Base-by-base conservation (phyloP, 2,329 filamentous ascomycete genomes). In the Botrytis fragariae region DNA sequence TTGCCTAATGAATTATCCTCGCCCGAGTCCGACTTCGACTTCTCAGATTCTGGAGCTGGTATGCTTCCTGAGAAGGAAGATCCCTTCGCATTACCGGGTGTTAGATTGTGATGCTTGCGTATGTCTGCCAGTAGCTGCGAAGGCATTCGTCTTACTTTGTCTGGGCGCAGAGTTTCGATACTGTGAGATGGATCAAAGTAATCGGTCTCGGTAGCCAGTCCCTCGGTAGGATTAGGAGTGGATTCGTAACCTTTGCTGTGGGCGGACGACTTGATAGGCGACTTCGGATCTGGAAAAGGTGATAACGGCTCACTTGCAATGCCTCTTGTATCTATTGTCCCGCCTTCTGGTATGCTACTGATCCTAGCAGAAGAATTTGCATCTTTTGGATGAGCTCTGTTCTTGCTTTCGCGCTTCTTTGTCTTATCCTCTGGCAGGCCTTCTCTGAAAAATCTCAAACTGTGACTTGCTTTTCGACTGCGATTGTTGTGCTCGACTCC, bases 401-500 rank as follows among this genome's bases (percentile, higher is more conserved):
- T 79, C 74, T 77, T 81, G 64, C 62, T 80, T 18, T 89, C 89
- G 76, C 84, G 87, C 77, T 85, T 87, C 77, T 86, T 87, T 60
- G 81, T 79, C 78, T 87, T 87, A 62, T 91, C 88, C 71, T 90
- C 87, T 4, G 88, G 88, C 29, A 91, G 82, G 48, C 88, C 89
- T 80, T 91, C 89, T 75, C 89, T 90, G 83, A 92, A 92, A 78
- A 91, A 90, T 2, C 90, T 85, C 73, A 92, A 82, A 76, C 88
- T 90, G 80, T 91, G 89, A 77, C 89, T 91, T 57, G 90, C 87
- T 81, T 91, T 92, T 76, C 90, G 87, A 78, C 89, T 93, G 71
- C 90, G 87, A 63, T 87, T 87, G 77, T 88, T 90, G 60, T 85
- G 88, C 77, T 91, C 89, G n/a, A 87, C 83, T 3, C 89, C 88